A percentile compares a stretch with the other conserved stretches of the same genome.
phyloP scores from a whole-genome alignment of 2,329 filamentous ascomycete species.

The Uncinocarpus reesii region DNA sequence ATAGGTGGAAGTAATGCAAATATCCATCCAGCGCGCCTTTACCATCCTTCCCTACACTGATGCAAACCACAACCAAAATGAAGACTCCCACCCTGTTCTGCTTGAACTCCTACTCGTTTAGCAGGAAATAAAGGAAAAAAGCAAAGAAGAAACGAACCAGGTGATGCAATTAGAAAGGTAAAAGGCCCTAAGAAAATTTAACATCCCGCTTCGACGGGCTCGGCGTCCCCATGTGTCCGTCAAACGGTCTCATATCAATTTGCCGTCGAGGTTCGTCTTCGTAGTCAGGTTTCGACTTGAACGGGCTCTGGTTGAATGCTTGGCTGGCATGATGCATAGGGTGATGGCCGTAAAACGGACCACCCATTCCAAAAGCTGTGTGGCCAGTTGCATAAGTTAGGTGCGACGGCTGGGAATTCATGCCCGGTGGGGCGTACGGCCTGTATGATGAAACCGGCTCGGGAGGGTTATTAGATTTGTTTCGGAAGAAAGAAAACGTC shows the following conservation, averaged over 20 bases:
- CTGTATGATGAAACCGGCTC: slow-evolving; percentile 25
- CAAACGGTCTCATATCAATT: slow-evolving; percentile 26
- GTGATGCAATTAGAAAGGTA: not conserved
- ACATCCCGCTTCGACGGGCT: slow-evolving; percentile 3
- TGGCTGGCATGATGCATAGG: not conserved
- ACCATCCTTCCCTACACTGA: no score
- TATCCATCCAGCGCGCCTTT: no score
- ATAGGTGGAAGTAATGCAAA: no score
- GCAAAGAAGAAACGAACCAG: not conserved
- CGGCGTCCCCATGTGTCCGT: not conserved
- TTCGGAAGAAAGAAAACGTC: slow-evolving; percentile 47
- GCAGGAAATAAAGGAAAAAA: no score
- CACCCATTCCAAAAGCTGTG: slow-evolving; percentile 20
- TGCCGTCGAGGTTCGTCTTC: slow-evolving; percentile 24
- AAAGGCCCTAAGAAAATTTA: slow-evolving; percentile 1
- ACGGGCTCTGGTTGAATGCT: slow-evolving; percentile 16
- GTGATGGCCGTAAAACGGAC: slow-evolving; percentile 4
- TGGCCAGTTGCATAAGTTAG: slow-evolving; percentile 24
- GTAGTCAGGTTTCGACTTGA: slow-evolving; percentile 19
- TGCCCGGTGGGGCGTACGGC: slow-evolving; percentile 20
- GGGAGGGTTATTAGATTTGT: slow-evolving; percentile 32
- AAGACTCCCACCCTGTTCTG: no score
- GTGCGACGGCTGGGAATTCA: slow-evolving; percentile 21
- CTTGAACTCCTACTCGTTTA: no score
- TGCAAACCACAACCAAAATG: no score